Base-by-base conservation (phyloP, 257 asterid genomes). In the Sherardia arvensis region DNA sequence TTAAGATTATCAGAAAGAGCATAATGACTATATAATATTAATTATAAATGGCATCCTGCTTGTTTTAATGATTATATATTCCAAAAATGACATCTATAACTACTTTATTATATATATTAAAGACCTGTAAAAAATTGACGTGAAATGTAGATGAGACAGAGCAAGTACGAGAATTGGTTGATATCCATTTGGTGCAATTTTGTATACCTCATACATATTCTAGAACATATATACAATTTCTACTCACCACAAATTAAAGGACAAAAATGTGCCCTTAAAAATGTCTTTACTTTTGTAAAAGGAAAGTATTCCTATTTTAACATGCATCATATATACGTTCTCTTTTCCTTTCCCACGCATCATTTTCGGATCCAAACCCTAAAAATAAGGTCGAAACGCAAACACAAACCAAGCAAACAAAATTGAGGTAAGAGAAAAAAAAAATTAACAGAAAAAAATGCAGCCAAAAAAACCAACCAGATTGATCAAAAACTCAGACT, bases 321-420 rank as follows among this genome's bases (percentile, higher is more conserved):
- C 45, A 12, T 38, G 47, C 69, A 45, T 71, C 51, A 17, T 17
- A 23, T n/a, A n/a, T n/a, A n/a, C n/a, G n/a, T 59, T 28, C 67
- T 26, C 30, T 47, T 38, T 66, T 62, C 53, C 67, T 54, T 60
- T 34, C 51, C 43, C 25, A 49, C n/a, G n/a, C 23, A 34, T 38
- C 34, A 36, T 38, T 21, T 51, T 53, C 71, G 11, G 33, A 71
- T 67, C 45, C 54, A 55, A 47, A 32, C 62, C 76, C 73, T 62
- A 72, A 62, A 76, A 68, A 59, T 48, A 79, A 66, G 71, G 71
- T 4, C n/a, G n/a, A n/a, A n/a, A n/a, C n/a, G 64, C 53, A 62
- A 72, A 71, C 66, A 70, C 62, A 66, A 14, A 53, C 59, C 8
- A 59, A 53, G 26, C 27, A 68, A 48, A 49, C 56, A 49, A 49